These are phyloP conservation scores for Colletotrichum nymphaeae DNA, from an alignment of 2,329 filamentous ascomycete species.

Conservation along the genomic window DNA sequence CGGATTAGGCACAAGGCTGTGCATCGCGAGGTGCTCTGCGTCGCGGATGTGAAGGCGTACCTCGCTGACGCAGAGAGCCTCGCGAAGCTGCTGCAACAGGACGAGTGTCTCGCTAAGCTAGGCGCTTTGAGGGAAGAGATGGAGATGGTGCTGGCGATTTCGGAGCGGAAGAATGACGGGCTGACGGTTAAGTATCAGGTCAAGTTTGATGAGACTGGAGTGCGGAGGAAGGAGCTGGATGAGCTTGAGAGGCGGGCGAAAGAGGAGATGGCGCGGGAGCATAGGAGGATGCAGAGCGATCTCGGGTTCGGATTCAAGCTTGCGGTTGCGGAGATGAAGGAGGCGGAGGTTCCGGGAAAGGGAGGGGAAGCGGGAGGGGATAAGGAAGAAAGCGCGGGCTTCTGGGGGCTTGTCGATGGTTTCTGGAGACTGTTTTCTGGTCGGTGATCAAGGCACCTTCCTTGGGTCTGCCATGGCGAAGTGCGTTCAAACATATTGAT, in stretches of 20 bases:
- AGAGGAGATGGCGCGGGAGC: background rate
- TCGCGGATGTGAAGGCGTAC: background rate
- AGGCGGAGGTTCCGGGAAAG: background rate
- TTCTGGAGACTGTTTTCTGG: background rate
- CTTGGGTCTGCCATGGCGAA: too few species aligned
- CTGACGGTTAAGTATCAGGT: background rate
- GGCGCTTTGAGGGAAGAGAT: background rate
- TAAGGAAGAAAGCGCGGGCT: background rate
- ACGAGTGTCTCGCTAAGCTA: conserved; percentile 41
- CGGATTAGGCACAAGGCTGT: background rate
- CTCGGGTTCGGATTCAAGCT: background rate
- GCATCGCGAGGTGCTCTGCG: background rate
- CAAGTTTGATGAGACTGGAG: background rate
- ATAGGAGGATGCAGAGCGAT: background rate
- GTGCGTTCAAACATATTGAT: too few species aligned
- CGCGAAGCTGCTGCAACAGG: conserved; percentile 38
- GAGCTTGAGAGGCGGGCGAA: background rate
- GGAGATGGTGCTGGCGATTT: background rate
- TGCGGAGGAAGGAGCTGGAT: background rate
- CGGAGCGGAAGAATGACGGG: background rate
- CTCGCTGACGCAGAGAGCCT: background rate
- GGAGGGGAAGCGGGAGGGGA: background rate
- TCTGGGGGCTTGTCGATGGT: fast-evolving
- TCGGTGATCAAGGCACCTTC: background rate
- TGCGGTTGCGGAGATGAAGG: background rate